Conservation (phyloP, 176 grass and related monocot species). For the Calamus simplicifolius region DNA sequence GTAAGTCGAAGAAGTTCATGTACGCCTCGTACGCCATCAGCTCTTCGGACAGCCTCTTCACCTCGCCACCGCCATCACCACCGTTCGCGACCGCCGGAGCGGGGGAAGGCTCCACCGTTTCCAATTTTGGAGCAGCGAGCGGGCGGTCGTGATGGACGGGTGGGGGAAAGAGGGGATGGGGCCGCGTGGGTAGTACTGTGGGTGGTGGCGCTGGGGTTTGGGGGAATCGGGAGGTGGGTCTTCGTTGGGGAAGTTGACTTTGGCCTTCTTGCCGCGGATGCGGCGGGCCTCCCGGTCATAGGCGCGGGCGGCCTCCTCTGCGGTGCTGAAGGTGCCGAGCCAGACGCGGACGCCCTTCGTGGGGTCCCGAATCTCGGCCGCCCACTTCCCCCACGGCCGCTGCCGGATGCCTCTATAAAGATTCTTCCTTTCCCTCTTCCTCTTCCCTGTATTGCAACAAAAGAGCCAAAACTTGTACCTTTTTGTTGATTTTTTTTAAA, state of each 20-base stretch:
- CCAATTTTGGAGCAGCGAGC: not conserved
- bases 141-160: not conserved
- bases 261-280: constrained; percentile 86
- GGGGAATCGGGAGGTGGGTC: not conserved
- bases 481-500: too few species aligned
- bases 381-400: constrained; percentile 51
- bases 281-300: constrained; percentile 86
- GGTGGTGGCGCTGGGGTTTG: not conserved
- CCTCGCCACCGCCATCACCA: not conserved
- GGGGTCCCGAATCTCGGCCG: constrained; percentile 47
- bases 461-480: not conserved
- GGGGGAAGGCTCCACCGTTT: too few species aligned
- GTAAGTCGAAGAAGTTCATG: constrained; percentile 9
- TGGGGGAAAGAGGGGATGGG: not conserved
- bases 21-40: constrained; percentile 12
- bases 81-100: too few species aligned
- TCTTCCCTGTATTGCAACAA: constrained; percentile 21
- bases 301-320: constrained; percentile 74
- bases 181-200: too few species aligned
- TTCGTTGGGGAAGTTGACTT: constrained; percentile 89
- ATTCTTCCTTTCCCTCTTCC: constrained; percentile 60
- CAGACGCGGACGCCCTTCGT: constrained; percentile 90
- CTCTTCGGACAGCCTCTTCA: constrained; percentile 6
- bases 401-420: constrained; percentile 74
- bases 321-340: constrained; percentile 82